These are phyloP conservation scores for Carnegiea gigantea DNA, from an alignment of 179 eudicot species.

Conservation along the genomic window DNA sequence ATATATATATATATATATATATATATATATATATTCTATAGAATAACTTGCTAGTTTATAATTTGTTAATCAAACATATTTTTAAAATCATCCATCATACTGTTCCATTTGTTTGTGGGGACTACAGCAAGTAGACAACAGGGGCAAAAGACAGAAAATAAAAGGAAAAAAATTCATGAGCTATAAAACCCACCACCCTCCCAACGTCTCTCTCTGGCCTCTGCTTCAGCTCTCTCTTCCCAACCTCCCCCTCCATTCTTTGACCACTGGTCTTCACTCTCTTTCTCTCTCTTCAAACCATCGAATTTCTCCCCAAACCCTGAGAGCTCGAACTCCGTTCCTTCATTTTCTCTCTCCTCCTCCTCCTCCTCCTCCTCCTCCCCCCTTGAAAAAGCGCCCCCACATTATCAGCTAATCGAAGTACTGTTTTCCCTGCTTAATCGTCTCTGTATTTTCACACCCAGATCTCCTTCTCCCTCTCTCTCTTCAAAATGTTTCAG, in stretches of 20 bases:
- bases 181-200: constrained; percentile 15
- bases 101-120: not conserved
- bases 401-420: constrained; percentile 16
- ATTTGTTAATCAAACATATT: too few species aligned
- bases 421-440: not conserved
- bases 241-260: constrained; percentile 11
- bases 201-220: constrained; percentile 1
- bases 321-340: constrained; percentile 1
- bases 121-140: not conserved
- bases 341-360: not conserved
- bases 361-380: not conserved
- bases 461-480: constrained; percentile 23
- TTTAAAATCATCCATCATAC: too few species aligned
- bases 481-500: constrained; percentile 4
- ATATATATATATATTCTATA: too few species aligned
- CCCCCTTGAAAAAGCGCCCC: constrained; percentile 17
- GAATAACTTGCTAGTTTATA: too few species aligned
- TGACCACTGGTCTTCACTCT: constrained; percentile 26
- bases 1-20: too few species aligned
- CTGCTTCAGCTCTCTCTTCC: not conserved
- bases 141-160: not conserved
- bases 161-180: not conserved
- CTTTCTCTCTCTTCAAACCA: not conserved
- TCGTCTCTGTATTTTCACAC: not conserved
- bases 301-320: not conserved